A percentile compares a stretch with the other conserved stretches of the same genome.
phyloP scores from a whole-genome alignment of 192 early-diverging fungal genomes.

The Fimicolochytrium jonesii region DNA sequence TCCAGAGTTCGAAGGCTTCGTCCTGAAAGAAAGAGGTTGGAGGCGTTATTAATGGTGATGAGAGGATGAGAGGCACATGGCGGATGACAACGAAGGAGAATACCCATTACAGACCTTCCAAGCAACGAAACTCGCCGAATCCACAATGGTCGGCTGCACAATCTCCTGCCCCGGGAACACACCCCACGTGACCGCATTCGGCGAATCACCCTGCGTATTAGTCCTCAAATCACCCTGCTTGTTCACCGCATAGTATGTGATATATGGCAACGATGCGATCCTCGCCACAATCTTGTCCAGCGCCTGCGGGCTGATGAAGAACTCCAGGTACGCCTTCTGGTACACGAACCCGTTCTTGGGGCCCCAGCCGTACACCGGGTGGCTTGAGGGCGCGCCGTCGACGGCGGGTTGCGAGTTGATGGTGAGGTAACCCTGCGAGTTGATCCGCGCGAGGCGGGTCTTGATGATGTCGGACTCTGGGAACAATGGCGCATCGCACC shows the following conservation, averaged over 20 bases:
- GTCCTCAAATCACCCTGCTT: conserved; percentile 83
- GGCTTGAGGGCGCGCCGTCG: conserved; percentile 75
- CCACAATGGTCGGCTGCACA: conserved; percentile 93
- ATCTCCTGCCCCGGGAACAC: conserved; percentile 97
- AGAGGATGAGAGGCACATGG: too few species aligned
- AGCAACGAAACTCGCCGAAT: conserved; percentile 76
- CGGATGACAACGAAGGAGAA: too few species aligned
- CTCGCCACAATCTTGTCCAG: conserved; percentile 64
- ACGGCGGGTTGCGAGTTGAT: conserved; percentile 95
- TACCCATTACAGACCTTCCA: conserved; percentile 72
- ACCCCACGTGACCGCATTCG: conserved; percentile 98
- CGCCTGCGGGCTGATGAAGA: conserved; percentile 75
- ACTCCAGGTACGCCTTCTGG: conserved; percentile 96
- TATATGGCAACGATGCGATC: conserved; percentile 51
- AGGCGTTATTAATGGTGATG: too few species aligned
- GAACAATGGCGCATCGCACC: conserved; percentile 79
- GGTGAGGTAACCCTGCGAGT: conserved; percentile 80
- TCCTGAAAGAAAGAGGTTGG: too few species aligned
- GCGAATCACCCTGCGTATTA: conserved; percentile 76
- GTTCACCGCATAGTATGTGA: conserved; percentile 90
- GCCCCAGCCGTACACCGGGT: conserved; percentile 87
- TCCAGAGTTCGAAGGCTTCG: conserved; percentile 92
- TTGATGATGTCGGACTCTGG: conserved; percentile 73
- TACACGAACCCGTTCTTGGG: conserved; percentile 93
- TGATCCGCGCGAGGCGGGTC: conserved; percentile 64